phyloP scores from a whole-genome alignment of 2,329 filamentous ascomycete genomes.

The Dendryphion nanum region DNA sequence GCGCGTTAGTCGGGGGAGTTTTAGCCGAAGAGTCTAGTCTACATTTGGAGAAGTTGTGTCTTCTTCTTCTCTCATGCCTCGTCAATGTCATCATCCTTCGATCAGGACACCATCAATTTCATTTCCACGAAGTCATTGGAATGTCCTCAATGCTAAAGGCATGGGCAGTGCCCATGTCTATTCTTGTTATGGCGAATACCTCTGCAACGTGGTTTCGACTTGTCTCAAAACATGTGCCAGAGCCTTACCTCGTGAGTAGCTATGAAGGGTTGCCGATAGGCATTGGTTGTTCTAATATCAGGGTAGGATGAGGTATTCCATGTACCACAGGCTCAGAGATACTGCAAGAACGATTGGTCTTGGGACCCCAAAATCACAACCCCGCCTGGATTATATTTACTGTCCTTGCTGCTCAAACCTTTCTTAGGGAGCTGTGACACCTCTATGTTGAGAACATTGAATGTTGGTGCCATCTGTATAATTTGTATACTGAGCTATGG shows the following conservation, averaged over 20 bases:
- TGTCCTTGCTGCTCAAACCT: conserved; percentile 39
- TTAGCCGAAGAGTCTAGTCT: conserved; percentile 6
- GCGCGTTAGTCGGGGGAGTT: conserved; percentile 5
- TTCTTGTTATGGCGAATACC: conserved; percentile 20
- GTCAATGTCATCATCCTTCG: conserved; percentile 1
- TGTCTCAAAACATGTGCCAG: conserved; percentile 51
- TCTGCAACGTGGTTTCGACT: conserved; percentile 24
- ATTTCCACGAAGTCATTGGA: neutral
- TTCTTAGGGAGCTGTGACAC: conserved; percentile 42
- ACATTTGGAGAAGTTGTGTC: conserved; percentile 1
- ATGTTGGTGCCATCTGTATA: conserved; percentile 37
- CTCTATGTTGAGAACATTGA: conserved; percentile 37
- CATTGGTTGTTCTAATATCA: neutral
- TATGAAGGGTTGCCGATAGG: no score
- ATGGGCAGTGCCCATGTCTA: conserved; percentile 22
- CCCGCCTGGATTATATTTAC: conserved; percentile 71
- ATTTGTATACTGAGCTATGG: conserved; percentile 30
- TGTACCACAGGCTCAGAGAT: conserved; percentile 85
- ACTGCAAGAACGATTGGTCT: conserved; percentile 67
- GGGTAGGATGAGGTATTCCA: conserved; percentile 81
- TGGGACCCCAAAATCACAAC: conserved; percentile 99
- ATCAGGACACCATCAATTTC: neutral
- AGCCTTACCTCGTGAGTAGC: conserved; percentile 59
- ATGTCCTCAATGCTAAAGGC: conserved; percentile 21
- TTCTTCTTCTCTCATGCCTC: no score